phyloP scores from a whole-genome alignment of 148 eudicot genomes.

The Fagopyrum tataricum region DNA sequence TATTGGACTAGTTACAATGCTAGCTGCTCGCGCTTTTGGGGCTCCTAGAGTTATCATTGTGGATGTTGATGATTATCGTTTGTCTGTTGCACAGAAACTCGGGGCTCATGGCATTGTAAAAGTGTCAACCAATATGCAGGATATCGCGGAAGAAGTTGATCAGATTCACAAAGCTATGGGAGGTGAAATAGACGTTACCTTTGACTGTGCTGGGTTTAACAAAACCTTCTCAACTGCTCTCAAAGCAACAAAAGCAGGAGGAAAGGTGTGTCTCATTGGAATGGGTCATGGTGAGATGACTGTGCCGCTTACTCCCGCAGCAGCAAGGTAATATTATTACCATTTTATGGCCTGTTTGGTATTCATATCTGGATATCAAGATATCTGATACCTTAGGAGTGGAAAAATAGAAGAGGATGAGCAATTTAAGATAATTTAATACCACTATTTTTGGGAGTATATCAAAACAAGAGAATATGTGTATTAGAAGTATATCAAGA shows the following conservation, averaged over 20 bases:
- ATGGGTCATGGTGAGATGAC: constrained; percentile 58
- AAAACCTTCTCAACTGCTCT: constrained; percentile 62
- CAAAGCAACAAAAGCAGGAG: constrained; percentile 45
- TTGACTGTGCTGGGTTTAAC: constrained; percentile 66
- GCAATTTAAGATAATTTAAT: no score
- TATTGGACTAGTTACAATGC: constrained; percentile 60
- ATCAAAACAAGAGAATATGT: no score
- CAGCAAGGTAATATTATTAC: constrained; percentile 51
- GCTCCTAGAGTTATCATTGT: constrained; percentile 51
- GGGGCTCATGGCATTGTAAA: constrained; percentile 48
- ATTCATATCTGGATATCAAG: no score
- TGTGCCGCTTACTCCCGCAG: constrained; percentile 55
- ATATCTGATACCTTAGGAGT: no score
- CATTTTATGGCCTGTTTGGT: no score
- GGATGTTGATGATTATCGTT: constrained; percentile 51
- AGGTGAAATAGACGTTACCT: constrained; percentile 36
- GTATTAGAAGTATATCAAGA: no score
- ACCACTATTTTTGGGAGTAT: no score
- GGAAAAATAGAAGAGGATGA: no score
- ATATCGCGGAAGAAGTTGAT: constrained; percentile 36
- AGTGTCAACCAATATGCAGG: constrained; percentile 47
- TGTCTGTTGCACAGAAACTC: constrained; percentile 44
- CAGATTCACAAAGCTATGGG: constrained; percentile 41
- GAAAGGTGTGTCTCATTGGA: constrained; percentile 64
- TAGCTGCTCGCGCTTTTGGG: constrained; percentile 65